Evolutionary conservation across 306 rosid species (phyloP).

Genomic region (Argentina anserina): DNA sequence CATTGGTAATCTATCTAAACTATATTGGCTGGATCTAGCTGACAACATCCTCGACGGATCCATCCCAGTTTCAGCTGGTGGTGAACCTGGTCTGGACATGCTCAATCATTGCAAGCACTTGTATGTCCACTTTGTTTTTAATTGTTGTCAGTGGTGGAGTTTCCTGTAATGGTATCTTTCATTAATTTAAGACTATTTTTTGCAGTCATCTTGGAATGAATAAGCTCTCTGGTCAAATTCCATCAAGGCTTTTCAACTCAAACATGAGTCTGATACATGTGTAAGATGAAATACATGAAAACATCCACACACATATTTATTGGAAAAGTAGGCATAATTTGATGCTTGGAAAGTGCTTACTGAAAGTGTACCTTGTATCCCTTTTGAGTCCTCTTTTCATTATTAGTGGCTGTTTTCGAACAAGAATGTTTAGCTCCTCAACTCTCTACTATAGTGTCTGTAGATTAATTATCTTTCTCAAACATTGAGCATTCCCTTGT

Average conservation of each 20-base stretch:
- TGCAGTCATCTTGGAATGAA: slow-evolving; percentile 63
- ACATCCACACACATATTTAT: background rate
- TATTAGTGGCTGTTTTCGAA: background rate
- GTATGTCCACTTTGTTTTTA: slow-evolving; percentile 18
- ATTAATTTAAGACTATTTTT: background rate
- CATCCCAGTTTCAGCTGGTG: slow-evolving; percentile 31
- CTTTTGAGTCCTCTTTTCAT: background rate
- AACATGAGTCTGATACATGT: slow-evolving; percentile 50
- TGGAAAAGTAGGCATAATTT: background rate
- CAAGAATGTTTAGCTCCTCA: background rate
- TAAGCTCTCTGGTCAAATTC: slow-evolving; percentile 49
- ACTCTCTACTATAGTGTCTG: background rate
- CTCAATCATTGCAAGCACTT: slow-evolving; percentile 32
- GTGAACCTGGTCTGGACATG: slow-evolving; percentile 31
- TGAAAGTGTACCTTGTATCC: background rate
- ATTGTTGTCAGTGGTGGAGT: background rate
- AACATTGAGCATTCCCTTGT: background rate
- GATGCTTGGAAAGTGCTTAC: background rate
- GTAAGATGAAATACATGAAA: slow-evolving; percentile 38
- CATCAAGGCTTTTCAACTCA: slow-evolving; percentile 49
- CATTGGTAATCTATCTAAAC: slow-evolving; percentile 37
- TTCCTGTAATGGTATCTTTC: background rate
- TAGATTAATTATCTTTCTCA: background rate
- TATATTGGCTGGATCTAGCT: slow-evolving; percentile 40
- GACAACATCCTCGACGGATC: slow-evolving; percentile 35